Conservation (phyloP, 139 green algal genomes). For the Asterochloris erici region DNA sequence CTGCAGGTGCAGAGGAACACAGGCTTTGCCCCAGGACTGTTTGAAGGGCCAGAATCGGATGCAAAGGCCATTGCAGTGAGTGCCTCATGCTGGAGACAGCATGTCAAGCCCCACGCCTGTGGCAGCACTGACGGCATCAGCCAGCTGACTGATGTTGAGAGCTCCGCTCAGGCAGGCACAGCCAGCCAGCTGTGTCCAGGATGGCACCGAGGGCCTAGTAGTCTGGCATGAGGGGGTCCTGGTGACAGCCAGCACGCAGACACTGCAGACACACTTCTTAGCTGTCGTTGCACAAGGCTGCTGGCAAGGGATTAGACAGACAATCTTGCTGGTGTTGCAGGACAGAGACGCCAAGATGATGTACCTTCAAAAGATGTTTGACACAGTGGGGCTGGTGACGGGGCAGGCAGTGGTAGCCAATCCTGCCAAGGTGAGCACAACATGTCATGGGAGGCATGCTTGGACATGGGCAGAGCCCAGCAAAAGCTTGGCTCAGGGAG, state of each 20-base stretch:
- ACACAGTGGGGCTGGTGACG: slow-evolving; percentile 47
- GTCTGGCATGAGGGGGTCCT: too few relatives aligned
- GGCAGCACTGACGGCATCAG: neutral
- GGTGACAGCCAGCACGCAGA: too few relatives aligned
- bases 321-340: slow-evolving; percentile 25
- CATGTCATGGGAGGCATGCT: too few relatives aligned
- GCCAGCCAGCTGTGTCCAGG: neutral
- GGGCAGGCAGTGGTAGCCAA: slow-evolving; percentile 54
- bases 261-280: too few relatives aligned
- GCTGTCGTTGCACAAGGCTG: too few relatives aligned
- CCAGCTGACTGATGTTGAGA: neutral
- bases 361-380: slow-evolving; percentile 79
- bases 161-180: neutral
- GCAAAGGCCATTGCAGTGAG: slow-evolving; percentile 54
- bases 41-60: slow-evolving; percentile 55
- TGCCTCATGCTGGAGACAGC: neutral
- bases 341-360: slow-evolving; percentile 77
- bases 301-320: too few relatives aligned
- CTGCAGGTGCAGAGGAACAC: slow-evolving; percentile 60
- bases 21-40: slow-evolving; percentile 73
- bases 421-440: slow-evolving; percentile 56
- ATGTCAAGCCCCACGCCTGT: neutral
- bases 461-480: too few relatives aligned
- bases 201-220: neutral
- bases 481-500: neutral